These are phyloP conservation scores for Theileria equi DNA, from an alignment of 169 alveolate species.

Conservation along the genomic window DNA sequence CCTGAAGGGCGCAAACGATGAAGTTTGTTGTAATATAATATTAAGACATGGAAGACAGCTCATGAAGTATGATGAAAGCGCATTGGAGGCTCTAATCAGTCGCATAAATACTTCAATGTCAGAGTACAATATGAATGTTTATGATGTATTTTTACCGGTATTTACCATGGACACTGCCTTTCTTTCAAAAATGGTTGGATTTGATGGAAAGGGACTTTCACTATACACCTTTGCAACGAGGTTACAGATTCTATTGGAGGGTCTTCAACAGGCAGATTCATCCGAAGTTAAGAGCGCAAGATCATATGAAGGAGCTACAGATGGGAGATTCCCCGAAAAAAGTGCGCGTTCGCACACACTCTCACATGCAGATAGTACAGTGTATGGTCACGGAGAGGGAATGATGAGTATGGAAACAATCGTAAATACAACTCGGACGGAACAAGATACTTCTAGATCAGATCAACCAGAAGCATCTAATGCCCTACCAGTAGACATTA, in stretches of 20 bases:
- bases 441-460: background rate
- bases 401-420: background rate
- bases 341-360: too few relatives aligned
- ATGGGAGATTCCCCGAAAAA: background rate
- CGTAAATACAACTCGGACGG: background rate
- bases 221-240: slow-evolving; percentile 20
- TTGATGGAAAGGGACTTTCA: background rate
- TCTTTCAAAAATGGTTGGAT: slow-evolving; percentile 29
- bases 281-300: slow-evolving; percentile 1
- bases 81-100: slow-evolving; percentile 15
- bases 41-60: slow-evolving; percentile 34
- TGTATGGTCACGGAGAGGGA: too few relatives aligned
- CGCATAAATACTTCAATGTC: slow-evolving; percentile 17
- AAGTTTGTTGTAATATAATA: slow-evolving; percentile 39
- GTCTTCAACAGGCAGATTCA: slow-evolving; percentile 11
- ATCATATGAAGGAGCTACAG: background rate
- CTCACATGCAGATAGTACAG: too few relatives aligned
- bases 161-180: slow-evolving; percentile 35
- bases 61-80: slow-evolving; percentile 20
- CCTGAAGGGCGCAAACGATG: slow-evolving; percentile 3
- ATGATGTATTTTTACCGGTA: slow-evolving; percentile 32
- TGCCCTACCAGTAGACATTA: background rate
- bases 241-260: slow-evolving; percentile 24
- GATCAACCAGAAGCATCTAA: background rate
- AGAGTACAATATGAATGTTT: slow-evolving; percentile 1